phyloP scores from a whole-genome alignment of 1,284 basidiomycete species.

The Lentinus polychrous region DNA sequence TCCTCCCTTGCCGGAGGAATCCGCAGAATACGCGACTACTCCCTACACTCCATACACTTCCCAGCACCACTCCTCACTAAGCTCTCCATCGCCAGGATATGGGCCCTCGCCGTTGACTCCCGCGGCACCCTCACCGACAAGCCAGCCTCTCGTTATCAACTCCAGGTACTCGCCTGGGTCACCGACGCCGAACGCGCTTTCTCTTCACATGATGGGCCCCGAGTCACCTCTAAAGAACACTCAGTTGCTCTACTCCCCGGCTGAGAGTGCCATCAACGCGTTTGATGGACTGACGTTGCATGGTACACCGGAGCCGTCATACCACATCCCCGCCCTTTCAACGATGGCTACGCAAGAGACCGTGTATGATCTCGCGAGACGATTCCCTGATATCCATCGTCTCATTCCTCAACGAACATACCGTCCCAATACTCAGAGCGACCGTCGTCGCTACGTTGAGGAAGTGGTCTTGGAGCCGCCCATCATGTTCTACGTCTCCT shows the following conservation, averaged over 20 bases:
- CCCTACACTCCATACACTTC: conserved; percentile 8
- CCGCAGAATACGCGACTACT: conserved; percentile 3
- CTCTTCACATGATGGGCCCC: background rate
- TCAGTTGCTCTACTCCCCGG: background rate
- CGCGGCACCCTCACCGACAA: background rate
- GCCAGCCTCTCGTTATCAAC: background rate
- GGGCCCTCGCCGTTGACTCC: conserved; percentile 1
- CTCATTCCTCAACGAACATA: conserved; percentile 60
- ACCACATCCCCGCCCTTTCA: background rate
- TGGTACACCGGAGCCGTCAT: background rate
- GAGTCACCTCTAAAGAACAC: background rate
- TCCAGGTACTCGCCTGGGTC: background rate
- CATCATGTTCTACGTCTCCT: conserved; percentile 50
- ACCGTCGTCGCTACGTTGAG: conserved; percentile 65
- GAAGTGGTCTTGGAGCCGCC: conserved; percentile 55
- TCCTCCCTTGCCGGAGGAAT: background rate
- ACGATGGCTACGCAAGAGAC: conserved; percentile 4
- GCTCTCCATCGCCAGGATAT: background rate
- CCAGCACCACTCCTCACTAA: background rate
- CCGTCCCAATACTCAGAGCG: conserved; percentile 66
- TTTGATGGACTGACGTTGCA: background rate
- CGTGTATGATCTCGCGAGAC: conserved; percentile 16
- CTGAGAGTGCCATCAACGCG: background rate
- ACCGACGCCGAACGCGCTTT: conserved; percentile 3
- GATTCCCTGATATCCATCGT: conserved; percentile 13